Base-by-base conservation (phyloP, 192 early-diverging fungal species). In the Geranomyces variabilis region DNA sequence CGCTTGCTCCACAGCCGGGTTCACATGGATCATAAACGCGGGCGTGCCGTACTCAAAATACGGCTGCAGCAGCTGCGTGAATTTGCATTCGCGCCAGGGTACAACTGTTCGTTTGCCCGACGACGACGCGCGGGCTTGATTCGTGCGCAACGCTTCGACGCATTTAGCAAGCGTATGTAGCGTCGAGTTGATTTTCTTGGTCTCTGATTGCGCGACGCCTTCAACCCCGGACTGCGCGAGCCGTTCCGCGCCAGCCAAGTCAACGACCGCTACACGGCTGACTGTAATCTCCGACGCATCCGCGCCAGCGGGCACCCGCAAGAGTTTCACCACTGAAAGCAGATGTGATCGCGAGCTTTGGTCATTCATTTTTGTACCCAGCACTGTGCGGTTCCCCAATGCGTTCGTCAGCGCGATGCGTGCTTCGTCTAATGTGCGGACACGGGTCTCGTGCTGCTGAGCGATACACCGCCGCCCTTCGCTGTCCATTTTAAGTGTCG, bases 31-130 rank as follows among this genome's bases (percentile, higher is more conserved):
- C n/a, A 63, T 47, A 46, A 71, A 63, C 22, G 44, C 70, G 22
- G 65, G 57, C 51, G 29, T 47, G 4, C 73, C 73, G 45, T 44
- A 26, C 66, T 75, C 73, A 60, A 75, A 75, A 47, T 75, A 75
- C 24, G 73, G 73, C 45, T 75, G 73, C 48, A 75, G 22, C 13
- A 75, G 66, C 59, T 29, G 13, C 17, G 73, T 75, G 24, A 75
- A 51, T 53, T 75, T 75, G 66, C 66, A 68, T 10, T 69, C 73
- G 26, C 73, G 73, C 73, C 73, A 75, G 13, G 73, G 73, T 0
- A 51, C 61, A 14, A 30, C 22, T 26, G 51, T 12, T 22, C 45
- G 67, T 34, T 66, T 66, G 8, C 57, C 34, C 1, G 73, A 28
- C 58, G 36, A 41, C 36, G 36, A 41, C 36, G 5, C 36, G 36